Base-by-base conservation (phyloP, 352 stramenopile genomes). In the Aphanomyces astaci region DNA sequence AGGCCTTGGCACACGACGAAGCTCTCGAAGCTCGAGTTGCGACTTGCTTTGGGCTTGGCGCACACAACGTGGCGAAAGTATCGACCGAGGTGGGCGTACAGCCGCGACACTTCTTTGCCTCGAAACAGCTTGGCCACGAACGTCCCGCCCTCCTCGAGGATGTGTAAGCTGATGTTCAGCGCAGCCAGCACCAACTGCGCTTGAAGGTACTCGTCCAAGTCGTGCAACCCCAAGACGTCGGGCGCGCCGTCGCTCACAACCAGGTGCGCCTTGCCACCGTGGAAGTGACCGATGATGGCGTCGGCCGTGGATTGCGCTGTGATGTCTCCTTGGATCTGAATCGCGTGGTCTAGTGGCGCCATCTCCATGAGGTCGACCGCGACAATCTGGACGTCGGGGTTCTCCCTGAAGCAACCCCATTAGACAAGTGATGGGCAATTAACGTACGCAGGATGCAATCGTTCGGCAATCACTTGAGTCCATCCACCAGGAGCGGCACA, bases 221-320 rank as follows among this genome's bases (percentile, higher is more conserved):
- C 87, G 49, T 93, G 80, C 49, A 92, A 72, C 1, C 84, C 83
- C 1, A 90, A 76, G n/a, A 99, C 97, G 67, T 99, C 98, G 0
- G 98, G 98, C 4, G 98, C 98, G 49, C 98, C 98, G 79, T 99
- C 98, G 67, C 95, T 99, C 11, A 99, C 91, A 4, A 99, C 97
- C 0, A 99, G 75, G 62, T 99, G 94, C 25, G 97, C 96, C 31
- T 96, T 89, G 31, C 93, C 71, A 31, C 84, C 84, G 1, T 72
- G 52, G 60, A 92, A 91, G 24, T 76, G 79, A 30, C 76, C 73
- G 52, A 92, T 79, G 72, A 92, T 92, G 39, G 71, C 74, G 66
- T 91, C 84, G 1, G 82, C 82, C 0, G 87, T 93, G 17, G 75
- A 64, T 53, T 89, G 79, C 77, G 88, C 78, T 43, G 85, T 95